phyloP scores from a whole-genome alignment of 495 filamentous ascomycete genomes.

The Penicillium odoratum region DNA sequence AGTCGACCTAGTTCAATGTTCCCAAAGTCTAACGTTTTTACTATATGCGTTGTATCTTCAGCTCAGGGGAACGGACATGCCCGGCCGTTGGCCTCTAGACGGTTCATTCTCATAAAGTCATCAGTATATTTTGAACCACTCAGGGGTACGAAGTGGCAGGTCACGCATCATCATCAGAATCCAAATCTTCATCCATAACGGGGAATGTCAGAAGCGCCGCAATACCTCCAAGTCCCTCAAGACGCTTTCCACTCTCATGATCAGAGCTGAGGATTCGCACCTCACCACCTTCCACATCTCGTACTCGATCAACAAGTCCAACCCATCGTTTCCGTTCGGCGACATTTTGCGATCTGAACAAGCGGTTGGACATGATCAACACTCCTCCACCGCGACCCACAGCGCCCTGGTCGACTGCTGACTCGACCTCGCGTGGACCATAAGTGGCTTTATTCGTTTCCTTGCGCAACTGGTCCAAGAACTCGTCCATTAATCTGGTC shows the following conservation, averaged over 20 bases:
- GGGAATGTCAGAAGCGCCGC: constrained; percentile 92
- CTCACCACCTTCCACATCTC: constrained; percentile 79
- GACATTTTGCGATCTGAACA: constrained; percentile 87
- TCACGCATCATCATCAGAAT: constrained; percentile 31
- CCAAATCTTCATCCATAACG: constrained; percentile 60
- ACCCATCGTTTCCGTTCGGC: constrained; percentile 79
- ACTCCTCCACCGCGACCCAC: constrained; percentile 83
- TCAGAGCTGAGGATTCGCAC: constrained; percentile 84
- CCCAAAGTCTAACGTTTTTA: too few relatives aligned
- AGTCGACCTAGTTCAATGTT: too few relatives aligned
- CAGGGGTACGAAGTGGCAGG: not conserved
- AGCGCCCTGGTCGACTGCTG: constrained; percentile 83
- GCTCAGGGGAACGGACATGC: too few relatives aligned
- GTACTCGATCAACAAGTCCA: constrained; percentile 84
- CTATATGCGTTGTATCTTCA: too few relatives aligned
- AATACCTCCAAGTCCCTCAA: constrained; percentile 84
- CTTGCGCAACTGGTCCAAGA: constrained; percentile 73
- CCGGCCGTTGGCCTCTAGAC: too few relatives aligned
- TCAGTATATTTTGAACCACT: not conserved
- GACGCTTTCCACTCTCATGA: constrained; percentile 87
- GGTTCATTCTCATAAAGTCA: not conserved
- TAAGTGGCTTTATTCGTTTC: constrained; percentile 94
- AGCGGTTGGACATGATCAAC: constrained; percentile 77
- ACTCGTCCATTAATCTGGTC: constrained; percentile 81
- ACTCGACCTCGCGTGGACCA: constrained; percentile 80